These are phyloP conservation scores for Vickermania spadyakhi DNA, from an alignment of 208 protist genomes.

Conservation along the genomic window DNA sequence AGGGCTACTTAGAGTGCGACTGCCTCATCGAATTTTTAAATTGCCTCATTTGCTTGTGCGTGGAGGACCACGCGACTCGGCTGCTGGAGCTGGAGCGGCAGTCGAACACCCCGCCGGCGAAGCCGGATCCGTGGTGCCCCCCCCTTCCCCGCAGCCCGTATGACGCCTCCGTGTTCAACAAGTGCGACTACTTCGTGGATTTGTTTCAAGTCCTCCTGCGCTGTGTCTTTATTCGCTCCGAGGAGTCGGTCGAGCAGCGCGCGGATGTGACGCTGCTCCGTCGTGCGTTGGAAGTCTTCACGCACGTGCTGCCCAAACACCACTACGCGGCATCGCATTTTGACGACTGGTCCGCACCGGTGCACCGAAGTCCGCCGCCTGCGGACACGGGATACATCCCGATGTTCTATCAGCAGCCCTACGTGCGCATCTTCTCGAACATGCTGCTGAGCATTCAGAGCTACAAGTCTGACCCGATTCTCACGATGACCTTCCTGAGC, in stretches of 20 bases:
- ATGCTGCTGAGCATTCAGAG: conserved; percentile 83
- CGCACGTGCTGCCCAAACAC: conserved; percentile 58
- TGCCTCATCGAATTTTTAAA: conserved; percentile 79
- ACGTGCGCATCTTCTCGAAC: conserved; percentile 93
- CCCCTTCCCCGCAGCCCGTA: conserved; percentile 63
- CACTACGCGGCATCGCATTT: conserved; percentile 48
- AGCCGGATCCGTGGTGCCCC: conserved; percentile 47
- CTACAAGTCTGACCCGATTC: conserved; percentile 26
- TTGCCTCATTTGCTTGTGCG: conserved; percentile 67
- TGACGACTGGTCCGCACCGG: conserved; percentile 11
- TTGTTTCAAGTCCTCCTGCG: conserved; percentile 87
- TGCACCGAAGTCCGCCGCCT: conserved; percentile 12
- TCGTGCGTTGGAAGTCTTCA: conserved; percentile 64
- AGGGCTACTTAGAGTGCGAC: conserved; percentile 72
- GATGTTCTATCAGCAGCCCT: conserved; percentile 96
- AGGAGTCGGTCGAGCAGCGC: conserved; percentile 33
- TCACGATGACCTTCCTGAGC: conserved; percentile 81
- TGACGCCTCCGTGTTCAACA: conserved; percentile 35
- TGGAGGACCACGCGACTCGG: conserved; percentile 85
- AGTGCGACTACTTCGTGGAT: conserved; percentile 91
- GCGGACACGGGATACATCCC: conserved; percentile 47
- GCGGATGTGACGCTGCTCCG: conserved; percentile 64
- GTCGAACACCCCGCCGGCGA: conserved; percentile 6
- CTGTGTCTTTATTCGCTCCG: conserved; percentile 66
- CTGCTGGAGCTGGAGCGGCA: conserved; percentile 69